These are phyloP conservation scores for Novymonas esmeraldas DNA, from an alignment of 208 protist genomes.

Conservation along the genomic window DNA sequence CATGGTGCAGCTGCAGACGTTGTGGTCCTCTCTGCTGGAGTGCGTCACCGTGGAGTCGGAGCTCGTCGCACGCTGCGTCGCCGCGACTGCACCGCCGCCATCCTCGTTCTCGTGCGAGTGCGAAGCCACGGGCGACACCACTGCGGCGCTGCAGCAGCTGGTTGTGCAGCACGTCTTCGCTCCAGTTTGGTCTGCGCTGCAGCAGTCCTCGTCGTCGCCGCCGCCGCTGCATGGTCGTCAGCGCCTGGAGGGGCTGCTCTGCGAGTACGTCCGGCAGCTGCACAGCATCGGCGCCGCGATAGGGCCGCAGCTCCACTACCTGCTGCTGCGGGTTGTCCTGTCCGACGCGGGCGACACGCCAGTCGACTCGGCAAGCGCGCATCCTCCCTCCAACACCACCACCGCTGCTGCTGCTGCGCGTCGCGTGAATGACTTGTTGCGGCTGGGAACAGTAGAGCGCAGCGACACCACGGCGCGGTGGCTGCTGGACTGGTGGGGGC, in stretches of 20 bases:
- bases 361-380: not conserved
- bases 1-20: not conserved
- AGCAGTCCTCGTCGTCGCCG: not conserved
- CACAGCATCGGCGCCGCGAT: slow-evolving; percentile 5
- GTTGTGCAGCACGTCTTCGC: slow-evolving; percentile 14
- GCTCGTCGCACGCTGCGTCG: not conserved
- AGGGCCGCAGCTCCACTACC: slow-evolving; percentile 5
- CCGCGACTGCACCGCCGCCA: not conserved
- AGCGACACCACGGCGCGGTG: slow-evolving; percentile 18
- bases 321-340: slow-evolving; percentile 25
- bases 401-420: not conserved
- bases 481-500: slow-evolving; percentile 24
- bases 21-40: slow-evolving; percentile 16
- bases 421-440: slow-evolving; percentile 18
- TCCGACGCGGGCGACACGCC: not conserved
- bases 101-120: no score
- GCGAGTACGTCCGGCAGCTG: slow-evolving; percentile 26
- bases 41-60: slow-evolving; percentile 5
- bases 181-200: slow-evolving; percentile 12
- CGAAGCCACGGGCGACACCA: not conserved
- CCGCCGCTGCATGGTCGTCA: not conserved
- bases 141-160: slow-evolving; percentile 5
- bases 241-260: slow-evolving; percentile 20
- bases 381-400: no score
- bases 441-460: slow-evolving; percentile 11